A percentile compares a stretch with the other conserved stretches of the same genome.
phyloP scores from a whole-genome alignment of 228 moss, liverwort and hornwort genomes.

The Sphagnum fallax region DNA sequence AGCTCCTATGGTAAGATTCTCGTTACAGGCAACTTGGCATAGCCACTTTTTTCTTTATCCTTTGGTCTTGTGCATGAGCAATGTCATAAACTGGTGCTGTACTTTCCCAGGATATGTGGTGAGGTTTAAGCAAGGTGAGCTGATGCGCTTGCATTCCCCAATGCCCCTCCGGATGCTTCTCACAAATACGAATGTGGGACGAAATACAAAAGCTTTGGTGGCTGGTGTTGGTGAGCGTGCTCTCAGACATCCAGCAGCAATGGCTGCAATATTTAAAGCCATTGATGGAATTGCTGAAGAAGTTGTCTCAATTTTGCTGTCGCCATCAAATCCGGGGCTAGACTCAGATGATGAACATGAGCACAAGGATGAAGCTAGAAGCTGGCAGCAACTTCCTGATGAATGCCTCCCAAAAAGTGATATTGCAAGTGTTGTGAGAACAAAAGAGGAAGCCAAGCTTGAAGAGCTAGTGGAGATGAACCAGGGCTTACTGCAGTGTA shows the following conservation, averaged over 20 bases:
- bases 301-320: slow-evolving; percentile 61
- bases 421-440: slow-evolving; percentile 12
- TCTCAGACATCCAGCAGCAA: slow-evolving; percentile 70
- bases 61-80: not conserved
- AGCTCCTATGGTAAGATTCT: slow-evolving; percentile 77
- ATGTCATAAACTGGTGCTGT: slow-evolving; percentile 1
- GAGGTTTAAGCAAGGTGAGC: slow-evolving; percentile 62
- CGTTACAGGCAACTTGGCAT: not conserved
- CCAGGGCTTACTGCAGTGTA: slow-evolving; percentile 85
- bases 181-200: slow-evolving; percentile 74
- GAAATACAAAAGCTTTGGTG: slow-evolving; percentile 74
- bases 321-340: slow-evolving; percentile 7
- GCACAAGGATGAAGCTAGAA: slow-evolving; percentile 6
- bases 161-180: slow-evolving; percentile 80
- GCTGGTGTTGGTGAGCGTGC: slow-evolving; percentile 77
- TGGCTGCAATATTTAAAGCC: slow-evolving; percentile 79
- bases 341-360: slow-evolving; percentile 1
- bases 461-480: slow-evolving; percentile 96
- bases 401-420: slow-evolving; percentile 23
- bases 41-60: not conserved
- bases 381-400: slow-evolving; percentile 2
- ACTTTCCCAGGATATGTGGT: slow-evolving; percentile 74
- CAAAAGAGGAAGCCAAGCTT: slow-evolving; percentile 45
- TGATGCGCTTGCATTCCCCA: slow-evolving; percentile 50
- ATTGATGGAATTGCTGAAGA: slow-evolving; percentile 82